A percentile compares a stretch with the other conserved stretches of the same genome.
phyloP scores from a whole-genome alignment of 331 rosid genomes.

The Pyrus hybrid region DNA sequence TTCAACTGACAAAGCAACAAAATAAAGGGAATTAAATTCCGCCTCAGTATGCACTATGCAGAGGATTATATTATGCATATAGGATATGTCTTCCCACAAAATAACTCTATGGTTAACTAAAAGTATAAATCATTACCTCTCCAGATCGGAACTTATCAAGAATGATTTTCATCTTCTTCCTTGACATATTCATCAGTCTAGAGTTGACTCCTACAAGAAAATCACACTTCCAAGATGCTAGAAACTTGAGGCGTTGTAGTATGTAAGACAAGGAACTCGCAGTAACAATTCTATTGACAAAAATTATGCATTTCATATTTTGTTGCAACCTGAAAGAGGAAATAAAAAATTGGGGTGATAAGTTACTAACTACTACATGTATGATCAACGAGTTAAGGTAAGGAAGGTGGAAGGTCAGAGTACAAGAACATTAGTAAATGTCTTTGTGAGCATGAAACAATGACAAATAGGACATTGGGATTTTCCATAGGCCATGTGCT shows the following conservation, averaged over 20 bases:
- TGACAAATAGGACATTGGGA: not conserved
- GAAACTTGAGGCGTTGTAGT: slow-evolving; percentile 49
- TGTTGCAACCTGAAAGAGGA: slow-evolving; percentile 51
- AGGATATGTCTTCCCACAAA: not conserved
- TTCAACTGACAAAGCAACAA: slow-evolving; percentile 59
- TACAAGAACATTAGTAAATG: not conserved
- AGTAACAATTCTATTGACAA: slow-evolving; percentile 86
- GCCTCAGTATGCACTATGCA: slow-evolving; percentile 8
- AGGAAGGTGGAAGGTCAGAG: not conserved
- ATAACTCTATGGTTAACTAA: not conserved
- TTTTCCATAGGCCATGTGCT: not conserved
- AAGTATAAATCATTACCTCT: slow-evolving; percentile 40
- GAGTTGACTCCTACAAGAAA: slow-evolving; percentile 87
- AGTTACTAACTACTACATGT: not conserved
- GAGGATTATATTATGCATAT: not conserved
- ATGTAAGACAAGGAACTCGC: slow-evolving; percentile 78
- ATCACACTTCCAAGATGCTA: slow-evolving; percentile 65
- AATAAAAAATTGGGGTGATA: not conserved
- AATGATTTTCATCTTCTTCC: slow-evolving; percentile 55
- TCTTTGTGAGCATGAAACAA: not conserved
- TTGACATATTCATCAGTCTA: slow-evolving; percentile 63
- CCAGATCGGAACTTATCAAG: slow-evolving; percentile 85
- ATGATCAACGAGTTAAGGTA: not conserved
- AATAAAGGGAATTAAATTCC: slow-evolving; percentile 15
- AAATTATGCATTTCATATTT: slow-evolving; percentile 75